Evolutionary conservation across 2,329 filamentous ascomycete genomes (phyloP), one percentile per base, ranked within the genome.

Genomic region (Pseudohalonectria lignicola): DNA sequence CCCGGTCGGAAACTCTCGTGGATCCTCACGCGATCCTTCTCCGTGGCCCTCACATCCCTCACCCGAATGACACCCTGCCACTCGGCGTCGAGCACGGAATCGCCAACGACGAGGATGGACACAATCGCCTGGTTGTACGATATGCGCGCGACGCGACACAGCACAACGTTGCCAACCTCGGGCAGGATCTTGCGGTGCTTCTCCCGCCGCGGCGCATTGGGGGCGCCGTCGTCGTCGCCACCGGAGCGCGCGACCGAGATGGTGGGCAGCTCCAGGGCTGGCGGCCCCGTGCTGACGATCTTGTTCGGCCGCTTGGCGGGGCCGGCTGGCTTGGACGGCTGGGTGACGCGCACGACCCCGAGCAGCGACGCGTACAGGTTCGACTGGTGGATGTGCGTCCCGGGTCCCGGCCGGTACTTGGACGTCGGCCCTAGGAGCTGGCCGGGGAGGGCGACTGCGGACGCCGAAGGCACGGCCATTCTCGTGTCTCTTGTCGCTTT

Each of bases 1-100:
- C 92, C 92, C 0, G 93, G 88, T 47, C 87, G 74, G 55, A 96
- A 96, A 52, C 82, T 85, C 57, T 94, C 87, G 47, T 86, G 81
- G 45, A 96, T 84, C 56, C 83, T 86, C 31, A 95, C 86, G 49
- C 86, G 85, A 56, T 96, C 92, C 63, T 95, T 94, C 64, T 98
- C 92, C 15, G 92, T 94, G 3, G 87, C 86, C 40, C 92, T 74
- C 25, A 98, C 86, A 55, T 98, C 92, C 63, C 96, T 90, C 45
- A 81, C 77, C 15, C 87, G 74, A 43, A 94, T 87, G 44, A 93
- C 65, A 4, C 84, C 87, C 60, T 86, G 82, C 74, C 88, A 93
- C 48, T 87, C 82, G 36, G 86, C 82, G 48, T 83, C 74, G 43
- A 84, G 67, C 30, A 84, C 79, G 10, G 71, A 73, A 51, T 79